Conservation (phyloP, 768 basidiomycete species). For the Collybia sordida region DNA sequence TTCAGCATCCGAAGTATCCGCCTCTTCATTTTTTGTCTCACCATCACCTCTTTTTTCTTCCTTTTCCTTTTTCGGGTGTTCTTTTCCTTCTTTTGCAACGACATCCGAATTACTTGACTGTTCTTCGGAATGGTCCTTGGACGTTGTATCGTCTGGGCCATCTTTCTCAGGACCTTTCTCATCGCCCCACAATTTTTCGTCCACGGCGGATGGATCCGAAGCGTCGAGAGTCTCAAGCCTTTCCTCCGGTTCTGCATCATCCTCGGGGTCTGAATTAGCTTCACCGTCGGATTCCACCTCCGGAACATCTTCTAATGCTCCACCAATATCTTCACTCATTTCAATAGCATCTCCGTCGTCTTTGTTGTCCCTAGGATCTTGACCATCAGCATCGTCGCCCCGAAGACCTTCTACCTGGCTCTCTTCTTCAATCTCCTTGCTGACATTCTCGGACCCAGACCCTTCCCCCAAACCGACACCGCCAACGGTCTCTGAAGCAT, state of each 20-base stretch:
- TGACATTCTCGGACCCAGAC: constrained; percentile 80
- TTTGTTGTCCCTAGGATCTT: constrained; percentile 43
- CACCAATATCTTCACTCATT: constrained; percentile 89
- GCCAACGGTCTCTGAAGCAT: constrained; percentile 49
- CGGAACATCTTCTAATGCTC: constrained; percentile 80
- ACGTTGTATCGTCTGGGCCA: constrained; percentile 52
- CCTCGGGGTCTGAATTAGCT: constrained; percentile 51
- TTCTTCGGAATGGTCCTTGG: constrained; percentile 59
- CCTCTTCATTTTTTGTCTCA: constrained; percentile 1
- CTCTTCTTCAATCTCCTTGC: constrained; percentile 94
- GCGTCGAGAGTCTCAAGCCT: constrained; percentile 81
- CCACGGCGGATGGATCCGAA: constrained; percentile 78
- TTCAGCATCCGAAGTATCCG: constrained; percentile 15
- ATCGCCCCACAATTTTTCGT: constrained; percentile 98
- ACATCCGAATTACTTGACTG: constrained; percentile 61
- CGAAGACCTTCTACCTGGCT: constrained; percentile 93
- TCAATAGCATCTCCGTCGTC: constrained; percentile 82
- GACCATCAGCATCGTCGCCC: constrained; percentile 53
- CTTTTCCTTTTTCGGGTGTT: constrained; percentile 33
- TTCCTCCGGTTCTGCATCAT: constrained; percentile 75
- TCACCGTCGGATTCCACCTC: constrained; percentile 57
- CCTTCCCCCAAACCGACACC: constrained; percentile 92
- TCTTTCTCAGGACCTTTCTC: constrained; percentile 60
- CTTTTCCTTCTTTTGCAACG: constrained; percentile 72
- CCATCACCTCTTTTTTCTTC: constrained; percentile 25